Conservation (phyloP, 176 grass and related monocot genomes). For the Eleusine coracana region DNA sequence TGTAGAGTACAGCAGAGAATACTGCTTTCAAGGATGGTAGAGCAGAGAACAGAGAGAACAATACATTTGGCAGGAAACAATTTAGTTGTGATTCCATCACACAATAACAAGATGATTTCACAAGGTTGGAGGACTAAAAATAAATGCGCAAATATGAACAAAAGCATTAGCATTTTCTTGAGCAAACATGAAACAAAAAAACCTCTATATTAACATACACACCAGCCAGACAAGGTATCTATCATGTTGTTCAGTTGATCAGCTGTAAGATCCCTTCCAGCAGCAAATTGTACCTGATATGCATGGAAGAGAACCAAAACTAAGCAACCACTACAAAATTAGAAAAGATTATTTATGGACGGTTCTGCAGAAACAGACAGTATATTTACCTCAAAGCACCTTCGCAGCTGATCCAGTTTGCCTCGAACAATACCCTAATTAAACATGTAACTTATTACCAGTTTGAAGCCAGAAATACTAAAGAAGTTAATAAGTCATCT, state of each 20-base stretch:
- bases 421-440: conserved; percentile 92
- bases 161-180: conserved; percentile 7
- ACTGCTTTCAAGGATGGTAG: background rate
- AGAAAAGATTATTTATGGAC: conserved; percentile 23
- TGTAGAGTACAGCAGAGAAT: background rate
- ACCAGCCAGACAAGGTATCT: conserved; percentile 85
- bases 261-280: conserved; percentile 94
- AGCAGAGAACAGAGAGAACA: background rate
- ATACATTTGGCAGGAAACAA: background rate
- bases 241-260: conserved; percentile 92
- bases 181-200: conserved; percentile 1
- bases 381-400: conserved; percentile 87
- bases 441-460: conserved; percentile 22
- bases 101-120: conserved; percentile 10
- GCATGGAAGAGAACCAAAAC: conserved; percentile 2
- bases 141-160: background rate
- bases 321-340: background rate
- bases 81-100: background rate
- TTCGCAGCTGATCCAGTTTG: conserved; percentile 92
- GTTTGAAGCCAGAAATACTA: conserved; percentile 14
- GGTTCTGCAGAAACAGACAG: conserved; percentile 12
- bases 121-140: background rate
- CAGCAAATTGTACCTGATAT: conserved; percentile 93
- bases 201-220: conserved; percentile 49
- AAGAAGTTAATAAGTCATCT: background rate